These are phyloP conservation scores for Salix udensis DNA, from an alignment of 345 rosid genomes.

Conservation along the genomic window DNA sequence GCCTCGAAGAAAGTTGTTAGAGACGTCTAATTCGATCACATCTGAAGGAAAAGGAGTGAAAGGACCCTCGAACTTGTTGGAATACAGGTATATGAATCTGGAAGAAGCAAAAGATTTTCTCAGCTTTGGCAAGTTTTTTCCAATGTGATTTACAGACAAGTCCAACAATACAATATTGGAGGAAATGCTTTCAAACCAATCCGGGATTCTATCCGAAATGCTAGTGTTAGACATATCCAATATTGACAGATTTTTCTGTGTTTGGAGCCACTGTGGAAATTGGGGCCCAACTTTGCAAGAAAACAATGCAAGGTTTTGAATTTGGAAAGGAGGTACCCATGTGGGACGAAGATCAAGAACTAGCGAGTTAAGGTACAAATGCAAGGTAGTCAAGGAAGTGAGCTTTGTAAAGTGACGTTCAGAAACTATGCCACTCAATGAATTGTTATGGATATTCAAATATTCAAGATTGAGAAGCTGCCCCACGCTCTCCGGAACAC, in stretches of 20 bases:
- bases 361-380: background rate
- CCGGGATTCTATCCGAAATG: conserved; percentile 4
- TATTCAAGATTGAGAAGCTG: conserved; percentile 9
- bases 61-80: conserved; percentile 15
- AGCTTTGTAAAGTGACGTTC: conserved; percentile 11
- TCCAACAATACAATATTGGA: background rate
- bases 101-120: background rate
- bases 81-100: conserved; percentile 1
- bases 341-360: background rate
- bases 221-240: conserved; percentile 12
- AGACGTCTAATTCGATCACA: conserved; percentile 1
- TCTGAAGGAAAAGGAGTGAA: conserved; percentile 4
- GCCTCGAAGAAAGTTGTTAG: conserved; percentile 3
- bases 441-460: conserved; percentile 9
- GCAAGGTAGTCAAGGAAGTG: background rate
- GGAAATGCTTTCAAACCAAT: conserved; percentile 10
- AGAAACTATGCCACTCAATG: conserved; percentile 12
- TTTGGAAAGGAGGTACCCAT: conserved; percentile 13
- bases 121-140: background rate
- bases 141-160: conserved; percentile 1
- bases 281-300: conserved; percentile 11
- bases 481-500: conserved; percentile 19
- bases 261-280: conserved; percentile 15
- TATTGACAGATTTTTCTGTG: background rate
- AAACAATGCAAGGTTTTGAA: background rate